These are phyloP conservation scores for Ambrosia hybrid DNA, from an alignment of 140 eudicot genomes.

Conservation along the genomic window DNA sequence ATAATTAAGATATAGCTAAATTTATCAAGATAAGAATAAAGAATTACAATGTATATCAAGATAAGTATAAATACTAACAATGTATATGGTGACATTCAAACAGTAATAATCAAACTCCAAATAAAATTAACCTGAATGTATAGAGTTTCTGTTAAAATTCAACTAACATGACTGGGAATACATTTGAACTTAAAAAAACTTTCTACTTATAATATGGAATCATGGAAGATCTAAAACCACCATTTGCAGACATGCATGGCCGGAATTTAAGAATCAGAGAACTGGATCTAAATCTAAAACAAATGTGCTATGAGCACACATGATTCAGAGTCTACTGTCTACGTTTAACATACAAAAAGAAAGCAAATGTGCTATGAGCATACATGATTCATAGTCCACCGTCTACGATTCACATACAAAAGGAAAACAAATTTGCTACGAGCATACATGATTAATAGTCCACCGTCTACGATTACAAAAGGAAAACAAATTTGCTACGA, in stretches of 20 bases:
- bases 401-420: too few relatives aligned
- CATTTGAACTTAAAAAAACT: not conserved
- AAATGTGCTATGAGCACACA: too few relatives aligned
- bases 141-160: not conserved
- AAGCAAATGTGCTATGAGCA: too few relatives aligned
- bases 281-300: too few relatives aligned
- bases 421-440: too few relatives aligned
- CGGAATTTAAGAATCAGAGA: too few relatives aligned
- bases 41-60: not conserved
- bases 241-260: not conserved
- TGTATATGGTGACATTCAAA: not conserved
- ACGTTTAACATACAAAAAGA: too few relatives aligned
- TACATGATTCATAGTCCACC: too few relatives aligned
- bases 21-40: not conserved
- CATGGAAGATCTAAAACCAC: not conserved
- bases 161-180: not conserved
- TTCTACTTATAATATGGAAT: slow-evolving; percentile 1
- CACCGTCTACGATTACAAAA: not conserved
- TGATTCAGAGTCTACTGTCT: too few relatives aligned
- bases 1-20: not conserved
- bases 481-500: too few relatives aligned
- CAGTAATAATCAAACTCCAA: not conserved
- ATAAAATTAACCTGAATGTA: not conserved
- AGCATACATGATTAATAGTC: too few relatives aligned
- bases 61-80: not conserved